phyloP scores from a whole-genome alignment of 2,329 filamentous ascomycete genomes.

The Rasamsonia emersonii region DNA sequence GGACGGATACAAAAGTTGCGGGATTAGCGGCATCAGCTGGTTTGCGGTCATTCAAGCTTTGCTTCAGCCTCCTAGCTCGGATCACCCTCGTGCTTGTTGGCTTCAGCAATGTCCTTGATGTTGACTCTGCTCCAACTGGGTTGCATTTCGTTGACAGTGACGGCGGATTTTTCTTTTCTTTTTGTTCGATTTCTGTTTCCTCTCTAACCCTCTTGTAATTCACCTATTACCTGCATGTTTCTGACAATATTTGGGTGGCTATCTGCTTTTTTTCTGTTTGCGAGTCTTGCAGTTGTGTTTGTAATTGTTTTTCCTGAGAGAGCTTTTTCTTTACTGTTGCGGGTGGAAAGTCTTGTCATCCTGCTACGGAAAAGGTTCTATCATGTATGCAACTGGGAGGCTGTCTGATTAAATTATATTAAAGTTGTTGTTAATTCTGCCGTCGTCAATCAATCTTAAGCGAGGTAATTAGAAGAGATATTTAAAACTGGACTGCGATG shows the following conservation, averaged over 20 bases:
- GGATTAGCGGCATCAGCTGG: slow-evolving; percentile 9
- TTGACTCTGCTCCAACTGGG: no score
- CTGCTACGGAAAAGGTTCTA: neutral
- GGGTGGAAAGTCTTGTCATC: slow-evolving; percentile 1
- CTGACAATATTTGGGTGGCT: slow-evolving; percentile 18
- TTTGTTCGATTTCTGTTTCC: slow-evolving; percentile 6
- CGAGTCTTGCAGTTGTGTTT: neutral
- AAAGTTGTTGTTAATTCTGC: slow-evolving; percentile 6
- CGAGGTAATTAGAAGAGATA: no score
- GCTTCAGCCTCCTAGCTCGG: neutral
- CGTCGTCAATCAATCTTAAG: no score
- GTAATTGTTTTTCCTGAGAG: neutral
- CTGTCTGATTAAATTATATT: slow-evolving; percentile 28
- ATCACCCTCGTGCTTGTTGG: neutral
- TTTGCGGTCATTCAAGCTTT: slow-evolving; percentile 6
- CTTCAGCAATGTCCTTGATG: no score
- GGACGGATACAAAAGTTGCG: slow-evolving; percentile 10
- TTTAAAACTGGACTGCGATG: no score
- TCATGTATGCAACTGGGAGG: slow-evolving; percentile 24
- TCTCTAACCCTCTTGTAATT: slow-evolving; percentile 6
- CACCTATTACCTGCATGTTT: slow-evolving; percentile 5
- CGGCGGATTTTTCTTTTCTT: slow-evolving; percentile 6
- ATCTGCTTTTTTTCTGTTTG: slow-evolving; percentile 13
- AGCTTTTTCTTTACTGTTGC: slow-evolving; percentile 1
- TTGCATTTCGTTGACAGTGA: no score